Base-by-base conservation (phyloP, 768 basidiomycete species). In the Pisolithus albus region DNA sequence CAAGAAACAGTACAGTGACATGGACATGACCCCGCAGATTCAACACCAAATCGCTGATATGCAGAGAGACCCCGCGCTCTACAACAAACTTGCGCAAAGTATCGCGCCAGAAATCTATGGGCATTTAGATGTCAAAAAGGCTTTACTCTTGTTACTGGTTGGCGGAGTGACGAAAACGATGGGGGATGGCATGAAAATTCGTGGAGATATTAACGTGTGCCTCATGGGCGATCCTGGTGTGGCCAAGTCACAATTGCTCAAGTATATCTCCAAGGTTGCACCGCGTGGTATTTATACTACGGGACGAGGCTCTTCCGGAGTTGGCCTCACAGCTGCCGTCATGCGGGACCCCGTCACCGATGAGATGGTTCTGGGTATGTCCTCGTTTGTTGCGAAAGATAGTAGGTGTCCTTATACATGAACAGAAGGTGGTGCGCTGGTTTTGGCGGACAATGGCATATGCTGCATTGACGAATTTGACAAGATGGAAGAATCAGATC, bases 391-490 rank as follows among this genome's bases (percentile, higher is more conserved):
- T n/a, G 18, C 18, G 45, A 38, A 13, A 8, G 19, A 24, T 8
- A 38, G 18, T 19, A 42, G 26, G 3, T 6, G 47, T 37, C 10
- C 55, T 65, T 4, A 68, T 47, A 45, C 45, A 37, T 18, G 56
- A 9, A 53, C 70, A 97, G 96, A 99, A 91, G 96, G 96, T 5
- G 96, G 96, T 26, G 96, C 96, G n/a, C 81, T 99, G 49, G 96
- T 99, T 15, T 81, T 99, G 44, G 95, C 96, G 10, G 96, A 99
- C 69, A 99, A 99, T 58, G 96, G 96, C 26, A 99, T 99, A 62
- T 97, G 94, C 73, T 98, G 95, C 69, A 99, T 99, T 56, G 96
- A 99, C 59, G 96, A 99, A 66, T 99, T 99, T 64, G 96, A 99
- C 74, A 98, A 99, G 69, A 99, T 99, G 96, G 96, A 98, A 59